Conservation (phyloP, 306 rosid genomes). For the Sophora flavescens region DNA sequence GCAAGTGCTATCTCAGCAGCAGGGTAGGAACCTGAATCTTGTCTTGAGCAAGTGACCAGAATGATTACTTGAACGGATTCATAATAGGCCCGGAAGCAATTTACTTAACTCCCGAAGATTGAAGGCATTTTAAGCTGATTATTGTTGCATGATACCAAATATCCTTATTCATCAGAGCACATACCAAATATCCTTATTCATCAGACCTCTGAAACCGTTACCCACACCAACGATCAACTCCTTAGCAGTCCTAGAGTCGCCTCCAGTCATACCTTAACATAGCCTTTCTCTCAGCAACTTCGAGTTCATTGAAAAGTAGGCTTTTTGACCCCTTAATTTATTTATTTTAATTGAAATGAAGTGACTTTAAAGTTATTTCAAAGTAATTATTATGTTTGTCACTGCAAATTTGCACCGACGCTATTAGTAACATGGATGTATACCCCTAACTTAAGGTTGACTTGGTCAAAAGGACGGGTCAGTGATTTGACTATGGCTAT, state of each 20-base stretch:
- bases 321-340: neutral
- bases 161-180: neutral
- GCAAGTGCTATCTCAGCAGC: neutral
- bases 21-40: slow-evolving; percentile 32
- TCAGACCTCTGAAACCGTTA: neutral
- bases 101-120: slow-evolving; percentile 13
- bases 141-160: slow-evolving; percentile 28
- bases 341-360: neutral
- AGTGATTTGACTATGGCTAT: too few relatives aligned
- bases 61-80: slow-evolving; percentile 21
- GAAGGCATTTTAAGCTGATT: slow-evolving; percentile 26
- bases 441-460: too few relatives aligned
- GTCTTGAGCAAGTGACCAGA: slow-evolving; percentile 23
- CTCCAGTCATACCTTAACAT: neutral
- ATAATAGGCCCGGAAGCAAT: neutral
- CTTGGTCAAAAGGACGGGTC: too few relatives aligned
- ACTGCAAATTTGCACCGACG: too few relatives aligned
- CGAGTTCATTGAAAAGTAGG: neutral
- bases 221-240: slow-evolving; percentile 5
- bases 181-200: neutral
- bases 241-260: neutral
- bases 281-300: neutral
- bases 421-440: too few relatives aligned
- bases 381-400: too few relatives aligned
- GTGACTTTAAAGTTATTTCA: neutral